These are phyloP conservation scores for Suillus subluteus DNA, from an alignment of 768 basidiomycete genomes.

Conservation along the genomic window DNA sequence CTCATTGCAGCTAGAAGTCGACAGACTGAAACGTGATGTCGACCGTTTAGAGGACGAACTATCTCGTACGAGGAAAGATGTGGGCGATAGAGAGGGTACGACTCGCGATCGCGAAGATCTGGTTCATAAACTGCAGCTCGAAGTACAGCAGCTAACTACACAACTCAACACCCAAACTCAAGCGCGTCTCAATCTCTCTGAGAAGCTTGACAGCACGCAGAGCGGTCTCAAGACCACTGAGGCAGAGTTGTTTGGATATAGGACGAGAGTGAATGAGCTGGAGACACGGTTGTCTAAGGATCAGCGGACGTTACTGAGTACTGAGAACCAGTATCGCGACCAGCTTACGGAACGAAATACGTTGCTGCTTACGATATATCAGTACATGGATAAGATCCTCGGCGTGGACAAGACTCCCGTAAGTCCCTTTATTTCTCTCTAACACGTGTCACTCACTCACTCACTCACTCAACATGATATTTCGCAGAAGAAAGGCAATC, in stretches of 20 bases:
- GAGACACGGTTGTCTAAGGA: slow-evolving; percentile 84
- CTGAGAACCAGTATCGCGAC: slow-evolving; percentile 85
- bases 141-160: slow-evolving; percentile 78
- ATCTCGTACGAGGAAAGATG: slow-evolving; percentile 65
- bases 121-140: slow-evolving; percentile 76
- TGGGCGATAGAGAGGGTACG: slow-evolving; percentile 66
- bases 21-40: slow-evolving; percentile 83
- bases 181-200: slow-evolving; percentile 80
- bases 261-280: slow-evolving; percentile 68
- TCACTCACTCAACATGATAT: no score
- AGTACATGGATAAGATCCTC: slow-evolving; percentile 93
- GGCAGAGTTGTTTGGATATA: slow-evolving; percentile 61
- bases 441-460: neutral
- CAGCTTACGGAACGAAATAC: slow-evolving; percentile 94
- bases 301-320: slow-evolving; percentile 67
- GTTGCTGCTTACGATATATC: slow-evolving; percentile 87
- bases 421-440: slow-evolving; percentile 28
- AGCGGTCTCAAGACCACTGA: slow-evolving; percentile 67
- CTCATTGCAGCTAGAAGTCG: slow-evolving; percentile 88
- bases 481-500: slow-evolving; percentile 70
- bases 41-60: slow-evolving; percentile 82
- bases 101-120: slow-evolving; percentile 70
- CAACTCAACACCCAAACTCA: slow-evolving; percentile 88
- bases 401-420: slow-evolving; percentile 88
- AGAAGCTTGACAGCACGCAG: slow-evolving; percentile 83